Evolutionary conservation across 164 flowering plant genomes (phyloP), one percentile per base, ranked within the genome.

Genomic region (Houttuynia cordata): DNA sequence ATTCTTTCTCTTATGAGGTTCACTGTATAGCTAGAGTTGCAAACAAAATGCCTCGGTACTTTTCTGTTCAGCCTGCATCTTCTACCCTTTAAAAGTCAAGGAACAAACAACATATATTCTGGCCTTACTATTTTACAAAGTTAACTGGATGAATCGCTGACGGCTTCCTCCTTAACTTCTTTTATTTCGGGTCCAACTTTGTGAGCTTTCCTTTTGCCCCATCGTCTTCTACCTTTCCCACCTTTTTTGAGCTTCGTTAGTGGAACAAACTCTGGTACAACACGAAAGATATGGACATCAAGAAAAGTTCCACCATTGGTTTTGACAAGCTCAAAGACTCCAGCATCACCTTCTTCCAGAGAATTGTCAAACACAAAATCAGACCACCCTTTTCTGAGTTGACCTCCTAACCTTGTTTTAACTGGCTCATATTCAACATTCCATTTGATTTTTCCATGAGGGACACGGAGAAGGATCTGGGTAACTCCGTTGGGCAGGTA

Each of bases 331-430:
- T 59, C 62, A 15, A 41, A 59, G 22, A 59, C 51, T 39, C 50
- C 21, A 20, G 51, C 62, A 59, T 59, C 62, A n/a, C n/a, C n/a
- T 41, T 59, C 62, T 40, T 59, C 62, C 50, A 59, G 22, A 40
- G 34, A 47, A 57, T 24, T 42, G 24, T 49, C 53, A 12, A 37
- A 19, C 3, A 24, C 56, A 37, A 53, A 34, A 51, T 54, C 53
- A 51, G 66, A 20, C 63, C 18, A 50, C 52, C 55, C 68, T 49
- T 53, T 63, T 41, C 20, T n/a, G 18, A 59, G 34, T 9, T 49
- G 25, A 59, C 15, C 20, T 17, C 5, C 24, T 14, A 42, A 1
- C 17, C 49, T 42, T 42, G 14, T 12, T 10, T 14, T 42, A 5
- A 42, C 1, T 42, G 49, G 49, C 12, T 42, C 49, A 42, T 14